Percentiles rank a stretch among this genome's conserved stretches.
Conservation (phyloP, 1,139 yeast genomes). For the Candida smagusa region DNA sequence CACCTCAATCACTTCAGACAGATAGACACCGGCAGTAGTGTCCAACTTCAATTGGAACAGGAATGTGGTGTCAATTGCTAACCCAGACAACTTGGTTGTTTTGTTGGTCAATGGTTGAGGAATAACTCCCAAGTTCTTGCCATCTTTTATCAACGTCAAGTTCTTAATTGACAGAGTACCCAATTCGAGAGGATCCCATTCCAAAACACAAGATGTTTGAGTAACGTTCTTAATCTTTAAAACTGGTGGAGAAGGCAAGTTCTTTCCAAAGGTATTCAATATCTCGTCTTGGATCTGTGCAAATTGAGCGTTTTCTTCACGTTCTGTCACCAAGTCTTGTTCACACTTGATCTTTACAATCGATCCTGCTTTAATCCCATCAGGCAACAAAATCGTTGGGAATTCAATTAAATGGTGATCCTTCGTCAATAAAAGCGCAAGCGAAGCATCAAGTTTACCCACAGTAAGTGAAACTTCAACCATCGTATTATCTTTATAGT, state of each 20-base stretch:
- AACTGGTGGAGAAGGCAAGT: slow-evolving; percentile 71
- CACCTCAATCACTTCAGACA: slow-evolving; percentile 65
- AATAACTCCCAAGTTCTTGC: slow-evolving; percentile 74
- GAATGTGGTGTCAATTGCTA: slow-evolving; percentile 82
- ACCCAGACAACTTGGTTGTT: slow-evolving; percentile 85
- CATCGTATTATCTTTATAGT: slow-evolving; percentile 32
- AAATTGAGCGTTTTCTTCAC: slow-evolving; percentile 56
- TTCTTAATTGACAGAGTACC: slow-evolving; percentile 83
- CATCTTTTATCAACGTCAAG: slow-evolving; percentile 75
- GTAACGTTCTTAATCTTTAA: slow-evolving; percentile 75
- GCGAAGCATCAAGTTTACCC: slow-evolving; percentile 92
- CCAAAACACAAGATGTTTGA: slow-evolving; percentile 91
- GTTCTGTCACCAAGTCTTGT: slow-evolving; percentile 70
- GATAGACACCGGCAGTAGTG: slow-evolving; percentile 84
- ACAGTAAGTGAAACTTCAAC: slow-evolving; percentile 91
- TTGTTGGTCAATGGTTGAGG: slow-evolving; percentile 81
- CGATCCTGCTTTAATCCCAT: slow-evolving; percentile 91
- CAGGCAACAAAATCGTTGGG: slow-evolving; percentile 89
- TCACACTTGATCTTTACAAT: slow-evolving; percentile 84
- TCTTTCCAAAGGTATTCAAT: slow-evolving; percentile 65
- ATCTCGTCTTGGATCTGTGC: slow-evolving; percentile 71
- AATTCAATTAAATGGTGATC: slow-evolving; percentile 95
- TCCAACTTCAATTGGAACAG: slow-evolving; percentile 76
- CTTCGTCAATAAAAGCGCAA: slow-evolving; percentile 83
- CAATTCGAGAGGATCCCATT: slow-evolving; percentile 84